Evolutionary conservation across 108 stramenopile species (phyloP), one percentile per base, ranked within the genome.

Genomic region (Skeletonema menzelii): DNA sequence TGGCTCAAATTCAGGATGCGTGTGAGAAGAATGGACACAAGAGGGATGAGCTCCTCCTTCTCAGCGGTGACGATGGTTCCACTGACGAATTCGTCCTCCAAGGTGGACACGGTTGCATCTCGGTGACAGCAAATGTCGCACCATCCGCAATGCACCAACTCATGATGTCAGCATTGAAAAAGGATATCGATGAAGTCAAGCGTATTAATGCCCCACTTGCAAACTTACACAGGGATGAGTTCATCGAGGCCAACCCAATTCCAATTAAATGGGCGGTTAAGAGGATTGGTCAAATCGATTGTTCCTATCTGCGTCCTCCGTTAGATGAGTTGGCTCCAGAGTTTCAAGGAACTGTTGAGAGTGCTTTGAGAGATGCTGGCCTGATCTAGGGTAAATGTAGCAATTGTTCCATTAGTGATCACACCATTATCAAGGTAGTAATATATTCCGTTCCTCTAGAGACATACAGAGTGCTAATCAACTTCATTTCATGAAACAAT

Each of bases 101-200:
- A 8, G 90, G 90, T n/a, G 90, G 90, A 10, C 81, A 91, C 66
- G 90, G 90, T 8, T 83, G 87, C 64, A 86, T 91, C 46, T 86
- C 85, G 17, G 90, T 91, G 0, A 89, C 88, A 11, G 87, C 88
- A 4, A 86, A 89, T 70, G 85, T 91, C 8, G 86, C 85, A 4
- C 90, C 90, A 5, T 35, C 63, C 38, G 56, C 61, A 63, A 85
- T 87, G 84, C 77, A 86, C 32, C 26, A 76, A 19, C 73, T 91
- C 35, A 78, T 89, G 63, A 76, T 63, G 76, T 79, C 86, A 24
- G 85, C 87, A 56, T 27, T 75, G 34, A 59, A 53, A 27, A 70
- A 77, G 37, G 82, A 87, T 64, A 62, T 34, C 27, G 53, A 63
- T 55, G 73, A 59, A 58, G 79, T 87, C 12, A 66, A 86, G 28